A percentile compares a stretch with the other conserved stretches of the same genome.
Conservation (phyloP, 2,329 filamentous ascomycete genomes). For the Microdochium trichocladiopsis region DNA sequence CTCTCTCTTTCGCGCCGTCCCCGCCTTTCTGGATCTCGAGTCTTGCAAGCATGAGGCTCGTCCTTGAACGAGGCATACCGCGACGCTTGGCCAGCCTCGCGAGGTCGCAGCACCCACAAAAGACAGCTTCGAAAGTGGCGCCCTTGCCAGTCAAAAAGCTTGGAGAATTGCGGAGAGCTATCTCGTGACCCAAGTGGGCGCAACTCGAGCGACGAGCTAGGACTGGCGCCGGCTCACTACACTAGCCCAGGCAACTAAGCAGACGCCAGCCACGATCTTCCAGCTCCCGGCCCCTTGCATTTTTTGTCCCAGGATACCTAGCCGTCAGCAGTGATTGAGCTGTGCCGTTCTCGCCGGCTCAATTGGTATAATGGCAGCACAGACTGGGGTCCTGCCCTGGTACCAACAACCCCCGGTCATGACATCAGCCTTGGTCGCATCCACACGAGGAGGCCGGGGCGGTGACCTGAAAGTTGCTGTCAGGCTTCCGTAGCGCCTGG, state of each 20-base stretch:
- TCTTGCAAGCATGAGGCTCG: neutral
- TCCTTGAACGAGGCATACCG: neutral
- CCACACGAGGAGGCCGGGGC: neutral
- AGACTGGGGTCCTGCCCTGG: neutral
- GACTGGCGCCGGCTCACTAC: neutral
- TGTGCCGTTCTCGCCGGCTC: neutral
- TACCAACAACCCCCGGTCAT: neutral
- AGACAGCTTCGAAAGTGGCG: neutral
- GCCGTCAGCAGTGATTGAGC: neutral
- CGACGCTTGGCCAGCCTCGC: neutral
- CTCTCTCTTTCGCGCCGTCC: slow-evolving; percentile 8
- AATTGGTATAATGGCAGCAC: neutral
- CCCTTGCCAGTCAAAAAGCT: neutral
- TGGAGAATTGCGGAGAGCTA: neutral
- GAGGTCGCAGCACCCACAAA: neutral
- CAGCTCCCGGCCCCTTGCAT: neutral
- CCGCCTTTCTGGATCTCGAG: slow-evolving; percentile 3
- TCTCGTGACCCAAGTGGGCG: neutral
- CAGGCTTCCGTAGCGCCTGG: neutral
- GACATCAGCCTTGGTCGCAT: neutral
- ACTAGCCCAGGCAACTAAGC: neutral
- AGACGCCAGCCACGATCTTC: neutral
- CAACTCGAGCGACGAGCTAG: neutral
- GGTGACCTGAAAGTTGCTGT: neutral
- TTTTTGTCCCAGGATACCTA: neutral